Base-by-base conservation (phyloP, 2,329 filamentous ascomycete species). In the Nannizziopsis arthrosporioides region DNA sequence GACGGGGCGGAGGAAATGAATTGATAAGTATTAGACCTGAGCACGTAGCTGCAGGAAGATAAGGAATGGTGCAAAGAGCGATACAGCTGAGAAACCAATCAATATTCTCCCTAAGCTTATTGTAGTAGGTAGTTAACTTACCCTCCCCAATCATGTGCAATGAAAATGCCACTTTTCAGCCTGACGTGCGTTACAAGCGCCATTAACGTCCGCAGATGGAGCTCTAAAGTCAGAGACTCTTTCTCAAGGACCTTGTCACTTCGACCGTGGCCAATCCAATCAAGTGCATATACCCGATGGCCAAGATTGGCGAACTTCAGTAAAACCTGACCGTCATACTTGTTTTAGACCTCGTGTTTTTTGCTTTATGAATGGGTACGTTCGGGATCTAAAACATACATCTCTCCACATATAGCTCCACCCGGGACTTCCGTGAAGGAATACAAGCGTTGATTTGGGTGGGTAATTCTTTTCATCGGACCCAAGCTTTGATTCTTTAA, bases 131-230 rank as follows among this genome's bases (percentile, higher is more conserved):
- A 19, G 14, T 17, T 3, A 38, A 40, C 38, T 40, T 40, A 40
- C 38, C 38, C 38, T 17, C 38, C 38, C 38, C 38, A 40, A 40
- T 40, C 38, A 12, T 40, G 38, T 19, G 15, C 38, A 40, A 40
- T 19, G 15, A 40, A 17, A 22, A 19, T 19, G 38, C 17, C 38
- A 15, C 32, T 35, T 27, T 30, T 43, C 3, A 43, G 41, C 19
- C 32, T 35, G 41, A 43, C 41, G 8, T 43, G 41, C 8, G 30
- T 27, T 12, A 35, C 41, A 15, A 43, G 32, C n/a, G 27, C 11
- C 41, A 43, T 35, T 11, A 40, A 40, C 17, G 38, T 40, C 38
- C 38, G 38, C 38, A 40, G 18, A 19, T 40, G 38, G 11, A 40
- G 38, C 38, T 40, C 38, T 6, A 40, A 18, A 19, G 38, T 40